Evolutionary conservation across 164 flowering plant species (phyloP).

Genomic region (grape (Vitis vinifera)): DNA sequence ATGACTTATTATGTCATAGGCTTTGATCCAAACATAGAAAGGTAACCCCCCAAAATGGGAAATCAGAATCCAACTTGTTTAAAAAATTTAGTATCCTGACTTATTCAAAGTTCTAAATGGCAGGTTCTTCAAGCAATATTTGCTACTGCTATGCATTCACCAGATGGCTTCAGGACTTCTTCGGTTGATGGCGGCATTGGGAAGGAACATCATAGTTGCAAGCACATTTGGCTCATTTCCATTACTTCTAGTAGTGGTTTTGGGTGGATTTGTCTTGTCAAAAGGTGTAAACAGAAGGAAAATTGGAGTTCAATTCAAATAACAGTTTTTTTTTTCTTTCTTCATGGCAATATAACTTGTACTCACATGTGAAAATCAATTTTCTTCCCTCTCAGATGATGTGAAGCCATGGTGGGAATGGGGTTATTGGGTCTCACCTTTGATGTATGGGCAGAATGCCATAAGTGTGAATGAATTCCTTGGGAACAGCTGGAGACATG

Average conservation of each 20-base stretch:
- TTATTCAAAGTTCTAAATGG: background rate
- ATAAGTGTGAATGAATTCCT: slow-evolving; percentile 46
- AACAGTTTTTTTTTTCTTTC: background rate
- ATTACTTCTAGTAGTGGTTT: slow-evolving; percentile 31
- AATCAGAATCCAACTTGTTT: background rate
- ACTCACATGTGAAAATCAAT: background rate
- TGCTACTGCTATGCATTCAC: slow-evolving; percentile 28
- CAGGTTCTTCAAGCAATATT: slow-evolving; percentile 51
- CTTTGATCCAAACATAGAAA: slow-evolving; percentile 14
- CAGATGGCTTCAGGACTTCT: slow-evolving; percentile 51
- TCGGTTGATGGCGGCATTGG: slow-evolving; percentile 40
- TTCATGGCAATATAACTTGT: background rate
- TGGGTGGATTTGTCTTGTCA: slow-evolving; percentile 57
- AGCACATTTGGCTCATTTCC: slow-evolving; percentile 54
- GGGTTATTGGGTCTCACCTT: slow-evolving; percentile 56
- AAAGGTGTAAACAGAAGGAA: slow-evolving; percentile 23
- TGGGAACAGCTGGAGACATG: slow-evolving; percentile 45
- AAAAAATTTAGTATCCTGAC: background rate
- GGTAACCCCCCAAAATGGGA: slow-evolving; percentile 17
- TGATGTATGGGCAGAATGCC: slow-evolving; percentile 52
- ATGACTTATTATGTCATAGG: too few species aligned
- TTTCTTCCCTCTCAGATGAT: slow-evolving; percentile 15
- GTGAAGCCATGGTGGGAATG: slow-evolving; percentile 42
- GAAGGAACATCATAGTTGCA: slow-evolving; percentile 48
- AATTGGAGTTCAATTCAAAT: background rate